Evolutionary conservation across 495 filamentous ascomycete genomes (phyloP).

Genomic region (Aspergillus heteromorphus): DNA sequence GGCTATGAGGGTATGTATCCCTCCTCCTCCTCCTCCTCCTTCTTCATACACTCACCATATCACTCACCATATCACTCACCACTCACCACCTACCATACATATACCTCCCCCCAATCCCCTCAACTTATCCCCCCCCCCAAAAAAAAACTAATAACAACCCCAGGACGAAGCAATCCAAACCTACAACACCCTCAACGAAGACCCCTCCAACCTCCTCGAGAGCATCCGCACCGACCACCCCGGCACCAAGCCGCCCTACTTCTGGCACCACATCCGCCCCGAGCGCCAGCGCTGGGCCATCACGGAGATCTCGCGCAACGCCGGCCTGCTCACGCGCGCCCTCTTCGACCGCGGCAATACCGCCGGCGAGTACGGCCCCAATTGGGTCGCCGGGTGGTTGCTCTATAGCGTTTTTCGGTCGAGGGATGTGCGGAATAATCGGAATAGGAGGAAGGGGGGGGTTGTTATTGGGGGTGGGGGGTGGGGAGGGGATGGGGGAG

Average conservation of each 20-base stretch:
- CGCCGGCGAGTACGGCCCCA: slow-evolving; percentile 42
- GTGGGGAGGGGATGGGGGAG: slow-evolving; percentile 22
- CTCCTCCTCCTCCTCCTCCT: neutral
- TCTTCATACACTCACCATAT: no score
- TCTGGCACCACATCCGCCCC: slow-evolving; percentile 43
- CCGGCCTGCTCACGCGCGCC: slow-evolving; percentile 29
- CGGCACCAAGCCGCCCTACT: slow-evolving; percentile 35
- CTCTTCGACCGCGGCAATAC: slow-evolving; percentile 37
- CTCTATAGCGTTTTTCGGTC: slow-evolving; percentile 56
- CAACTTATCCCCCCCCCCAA: neutral
- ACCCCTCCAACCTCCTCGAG: slow-evolving; percentile 37
- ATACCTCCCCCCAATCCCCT: neutral
- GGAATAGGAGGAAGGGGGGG: slow-evolving; percentile 40
- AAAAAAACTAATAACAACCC: neutral
- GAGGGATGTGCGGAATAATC: slow-evolving; percentile 51
- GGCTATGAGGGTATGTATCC: slow-evolving; percentile 38
- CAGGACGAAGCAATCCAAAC: slow-evolving; percentile 45
- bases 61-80: no score
- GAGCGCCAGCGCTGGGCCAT: slow-evolving; percentile 39
- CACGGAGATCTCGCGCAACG: slow-evolving; percentile 34
- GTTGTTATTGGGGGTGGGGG: slow-evolving; percentile 12
- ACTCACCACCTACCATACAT: no score
- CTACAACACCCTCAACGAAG: slow-evolving; percentile 40
- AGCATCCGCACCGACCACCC: slow-evolving; percentile 32
- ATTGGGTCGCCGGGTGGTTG: slow-evolving; percentile 56